Base-by-base conservation (phyloP, 169 alveolate genomes). In the Haemoproteus tartakovskyi region DNA sequence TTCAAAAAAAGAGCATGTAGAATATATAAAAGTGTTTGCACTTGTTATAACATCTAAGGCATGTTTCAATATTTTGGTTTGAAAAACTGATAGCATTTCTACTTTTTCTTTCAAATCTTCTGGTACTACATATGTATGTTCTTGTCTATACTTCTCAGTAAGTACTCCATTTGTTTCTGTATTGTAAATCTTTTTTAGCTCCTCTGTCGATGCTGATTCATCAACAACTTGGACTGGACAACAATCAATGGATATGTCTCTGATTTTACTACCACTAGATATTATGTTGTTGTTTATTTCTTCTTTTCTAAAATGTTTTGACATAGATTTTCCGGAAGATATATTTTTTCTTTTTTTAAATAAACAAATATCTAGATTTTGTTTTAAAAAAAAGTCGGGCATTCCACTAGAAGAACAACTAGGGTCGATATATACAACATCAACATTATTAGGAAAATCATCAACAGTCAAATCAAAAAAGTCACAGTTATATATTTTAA, bases 321-420 rank as follows among this genome's bases (percentile, higher is more conserved):
- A 33, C 43, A 33, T 9, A 5, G 5, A 6, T 33, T 33, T 33
- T 33, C 14, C 9, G 5, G 43, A 5, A 33, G 43, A 33, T 9
- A 33, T 33, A 9, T 33, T 33, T 6, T 6, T 33, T 6, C 9
- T 33, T 33, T 33, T 33, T 6, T 33, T 33, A 26, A 41, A 70
- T 16, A 43, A 30, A 1, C 33, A 14, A 0, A 3, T 27, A n/a
- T n/a, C n/a, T 50, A 70, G 41, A 24, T 60, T 56, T 11, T 33
- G 37, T 37, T 70, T 70, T 12, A 43, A 45, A 8, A 37, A 40
- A 54, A 70, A 70, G 40, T 70, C 84, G 0, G 78, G 84, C 84
- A 70, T 70, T 5, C 84, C 84, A 24, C 84, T 70, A 14, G 84
- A 70, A 6, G 84, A 70, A 26, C 84, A 70, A 16, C 78, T 56